A percentile compares a stretch with the other conserved stretches of the same genome.
Evolutionary conservation across 169 alveolate species (phyloP).

Genomic region (Babesia bigemina): DNA sequence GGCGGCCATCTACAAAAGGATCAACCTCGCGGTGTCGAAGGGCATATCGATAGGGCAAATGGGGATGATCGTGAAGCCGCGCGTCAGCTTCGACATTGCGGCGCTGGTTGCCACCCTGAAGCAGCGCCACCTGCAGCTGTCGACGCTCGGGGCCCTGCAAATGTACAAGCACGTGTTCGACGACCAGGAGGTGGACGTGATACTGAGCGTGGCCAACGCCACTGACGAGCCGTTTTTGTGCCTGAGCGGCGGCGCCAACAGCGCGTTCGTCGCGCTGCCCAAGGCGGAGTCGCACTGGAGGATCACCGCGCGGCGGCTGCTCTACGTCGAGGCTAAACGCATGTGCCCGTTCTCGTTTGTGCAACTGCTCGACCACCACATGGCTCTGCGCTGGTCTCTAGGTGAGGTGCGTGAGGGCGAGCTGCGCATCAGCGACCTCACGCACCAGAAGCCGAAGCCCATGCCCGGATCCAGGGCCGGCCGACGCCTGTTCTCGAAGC

Average conservation of each 20-base stretch:
- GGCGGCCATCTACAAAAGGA: constrained; percentile 11
- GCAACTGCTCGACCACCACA: constrained; percentile 14
- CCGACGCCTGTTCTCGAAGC: constrained; percentile 1
- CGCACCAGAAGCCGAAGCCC: not conserved
- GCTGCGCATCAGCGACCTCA: constrained; percentile 32
- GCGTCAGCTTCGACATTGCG: not conserved
- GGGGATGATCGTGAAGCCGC: constrained; percentile 24
- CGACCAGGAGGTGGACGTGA: constrained; percentile 17
- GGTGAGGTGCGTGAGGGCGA: constrained; percentile 19
- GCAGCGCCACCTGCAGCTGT: not conserved
- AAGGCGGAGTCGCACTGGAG: constrained; percentile 3
- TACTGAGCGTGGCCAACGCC: constrained; percentile 22
- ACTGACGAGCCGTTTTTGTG: constrained; percentile 31
- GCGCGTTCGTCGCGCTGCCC: constrained; percentile 30
- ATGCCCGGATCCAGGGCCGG: not conserved
- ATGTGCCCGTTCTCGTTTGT: constrained; percentile 17
- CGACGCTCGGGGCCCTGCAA: not conserved
- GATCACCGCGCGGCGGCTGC: constrained; percentile 15
- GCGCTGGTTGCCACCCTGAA: not conserved
- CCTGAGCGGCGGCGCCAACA: not conserved
- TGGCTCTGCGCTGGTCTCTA: constrained; percentile 30
- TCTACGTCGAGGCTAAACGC: constrained; percentile 28
- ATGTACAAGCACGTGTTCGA: constrained; percentile 12
- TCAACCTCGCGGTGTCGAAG: not conserved
- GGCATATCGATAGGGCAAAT: constrained; percentile 23